phyloP scores from a whole-genome alignment of 2,329 filamentous ascomycete species.

The Penicillium freii region DNA sequence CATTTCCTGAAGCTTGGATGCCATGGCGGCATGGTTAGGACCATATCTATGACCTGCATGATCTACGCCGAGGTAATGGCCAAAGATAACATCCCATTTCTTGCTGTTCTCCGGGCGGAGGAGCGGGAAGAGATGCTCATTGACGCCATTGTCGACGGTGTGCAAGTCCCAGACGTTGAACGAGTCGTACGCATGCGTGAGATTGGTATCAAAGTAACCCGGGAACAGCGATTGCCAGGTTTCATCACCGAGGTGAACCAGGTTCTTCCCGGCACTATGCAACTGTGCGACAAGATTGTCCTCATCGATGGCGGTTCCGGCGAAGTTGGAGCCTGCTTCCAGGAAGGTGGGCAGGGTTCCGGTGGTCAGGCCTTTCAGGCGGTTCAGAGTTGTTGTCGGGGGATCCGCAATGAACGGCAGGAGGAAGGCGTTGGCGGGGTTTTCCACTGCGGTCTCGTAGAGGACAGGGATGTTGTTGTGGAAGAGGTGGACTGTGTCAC shows the following conservation, averaged over 20 bases:
- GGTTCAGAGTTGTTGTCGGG: constrained; percentile 87
- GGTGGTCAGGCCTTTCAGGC: constrained; percentile 90
- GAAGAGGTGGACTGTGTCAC: constrained; percentile 60
- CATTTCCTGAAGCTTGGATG: constrained; percentile 88
- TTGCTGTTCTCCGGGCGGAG: constrained; percentile 62
- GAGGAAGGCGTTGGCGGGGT: constrained; percentile 80
- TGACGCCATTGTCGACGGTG: constrained; percentile 93
- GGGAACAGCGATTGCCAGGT: constrained; percentile 95
- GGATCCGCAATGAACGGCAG: constrained; percentile 96
- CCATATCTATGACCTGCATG: constrained; percentile 96
- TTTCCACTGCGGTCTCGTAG: constrained; percentile 72
- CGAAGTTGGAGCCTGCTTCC: constrained; percentile 92
- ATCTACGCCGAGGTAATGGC: constrained; percentile 91
- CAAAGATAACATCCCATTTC: constrained; percentile 92
- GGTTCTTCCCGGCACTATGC: constrained; percentile 64
- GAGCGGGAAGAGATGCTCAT: constrained; percentile 78
- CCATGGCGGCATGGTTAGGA: constrained; percentile 89
- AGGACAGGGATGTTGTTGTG: constrained; percentile 86
- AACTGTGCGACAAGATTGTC: constrained; percentile 72
- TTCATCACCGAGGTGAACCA: constrained; percentile 96
- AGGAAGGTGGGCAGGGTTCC: constrained; percentile 93
- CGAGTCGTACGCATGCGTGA: constrained; percentile 88
- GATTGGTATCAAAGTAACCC: constrained; percentile 81
- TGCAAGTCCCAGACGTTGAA: constrained; percentile 98
- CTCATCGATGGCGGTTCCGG: constrained; percentile 91